Percentiles rank a stretch among this genome's conserved stretches.
phyloP scores from a whole-genome alignment of 805 yeast genomes.

The Hanseniaspora valbyensis region DNA sequence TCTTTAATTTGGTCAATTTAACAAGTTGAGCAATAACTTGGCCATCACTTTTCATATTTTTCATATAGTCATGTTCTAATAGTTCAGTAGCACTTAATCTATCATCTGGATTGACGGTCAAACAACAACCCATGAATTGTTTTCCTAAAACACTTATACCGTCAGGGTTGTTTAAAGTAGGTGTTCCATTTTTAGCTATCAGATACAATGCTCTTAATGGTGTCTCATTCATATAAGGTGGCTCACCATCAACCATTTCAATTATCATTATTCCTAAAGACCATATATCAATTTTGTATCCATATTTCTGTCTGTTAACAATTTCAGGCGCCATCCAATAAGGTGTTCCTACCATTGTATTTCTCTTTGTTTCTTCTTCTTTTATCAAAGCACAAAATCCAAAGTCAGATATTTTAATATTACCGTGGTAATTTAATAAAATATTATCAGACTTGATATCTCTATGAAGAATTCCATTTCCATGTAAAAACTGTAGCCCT shows the following conservation, averaged over 20 bases:
- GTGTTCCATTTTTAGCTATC: constrained; percentile 95
- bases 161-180: constrained; percentile 81
- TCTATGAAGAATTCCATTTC: constrained; percentile 86
- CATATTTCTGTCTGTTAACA: constrained; percentile 87
- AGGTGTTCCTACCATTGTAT: constrained; percentile 99
- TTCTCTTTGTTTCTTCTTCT: constrained; percentile 71
- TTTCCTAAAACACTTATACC: constrained; percentile 55
- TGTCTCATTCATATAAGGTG: constrained; percentile 92
- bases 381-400: constrained; percentile 93
- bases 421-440: constrained; percentile 68
- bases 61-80: constrained; percentile 53
- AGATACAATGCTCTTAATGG: constrained; percentile 87
- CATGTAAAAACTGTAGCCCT: constrained; percentile 80
- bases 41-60: constrained; percentile 47
- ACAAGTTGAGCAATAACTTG: constrained; percentile 60
- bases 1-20: constrained; percentile 59
- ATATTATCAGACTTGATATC: constrained; percentile 95
- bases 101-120: constrained; percentile 71
- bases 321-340: constrained; percentile 99
- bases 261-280: constrained; percentile 95
- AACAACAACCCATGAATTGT: constrained; percentile 61
- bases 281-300: constrained; percentile 96
- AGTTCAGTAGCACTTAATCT: constrained; percentile 71
- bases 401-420: constrained; percentile 87
- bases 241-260: constrained; percentile 98